phyloP scores from a whole-genome alignment of 2,329 filamentous ascomycete genomes.

The Escovopsis sp. region DNA sequence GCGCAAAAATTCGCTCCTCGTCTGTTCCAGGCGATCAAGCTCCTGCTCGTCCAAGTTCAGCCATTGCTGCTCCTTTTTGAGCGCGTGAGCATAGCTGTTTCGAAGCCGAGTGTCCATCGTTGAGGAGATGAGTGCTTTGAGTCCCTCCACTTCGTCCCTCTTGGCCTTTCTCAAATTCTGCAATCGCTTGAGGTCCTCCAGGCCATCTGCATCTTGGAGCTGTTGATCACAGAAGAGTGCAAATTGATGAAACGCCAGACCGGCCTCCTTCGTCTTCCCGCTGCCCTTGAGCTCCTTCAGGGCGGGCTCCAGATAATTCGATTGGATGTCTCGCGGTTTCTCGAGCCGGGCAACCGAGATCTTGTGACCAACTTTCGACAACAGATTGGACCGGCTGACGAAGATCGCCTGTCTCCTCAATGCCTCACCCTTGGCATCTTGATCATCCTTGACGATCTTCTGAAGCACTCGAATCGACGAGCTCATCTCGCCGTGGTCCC shows the following conservation, averaged over 20 bases:
- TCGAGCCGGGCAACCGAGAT: slow-evolving; percentile 81
- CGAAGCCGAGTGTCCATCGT: slow-evolving; percentile 37
- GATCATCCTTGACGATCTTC: slow-evolving; percentile 47
- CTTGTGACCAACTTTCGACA: slow-evolving; percentile 78
- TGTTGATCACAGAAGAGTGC: slow-evolving; percentile 92
- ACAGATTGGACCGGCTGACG: slow-evolving; percentile 60
- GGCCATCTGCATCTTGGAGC: slow-evolving; percentile 67
- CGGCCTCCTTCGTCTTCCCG: slow-evolving; percentile 49
- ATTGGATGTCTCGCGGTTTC: slow-evolving; percentile 80
- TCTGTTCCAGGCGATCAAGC: slow-evolving; percentile 61
- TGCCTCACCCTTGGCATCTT: too few species aligned
- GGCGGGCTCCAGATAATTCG: slow-evolving; percentile 70
- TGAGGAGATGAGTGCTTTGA: slow-evolving; percentile 44
- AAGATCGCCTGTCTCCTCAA: slow-evolving; percentile 50
- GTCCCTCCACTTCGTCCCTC: slow-evolving; percentile 60
- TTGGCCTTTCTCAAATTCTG: slow-evolving; percentile 68
- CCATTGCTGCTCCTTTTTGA: slow-evolving; percentile 69
- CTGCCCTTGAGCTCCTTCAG: slow-evolving; percentile 63
- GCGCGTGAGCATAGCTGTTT: slow-evolving; percentile 41
- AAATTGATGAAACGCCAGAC: slow-evolving; percentile 86
- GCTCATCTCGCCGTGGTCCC: slow-evolving; percentile 84
- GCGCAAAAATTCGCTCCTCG: slow-evolving; percentile 67
- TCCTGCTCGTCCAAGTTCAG: slow-evolving; percentile 82
- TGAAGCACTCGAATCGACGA: slow-evolving; percentile 83
- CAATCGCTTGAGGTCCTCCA: slow-evolving; percentile 73